Base-by-base conservation (phyloP, 768 basidiomycete genomes). In the Hericium rajendrae region DNA sequence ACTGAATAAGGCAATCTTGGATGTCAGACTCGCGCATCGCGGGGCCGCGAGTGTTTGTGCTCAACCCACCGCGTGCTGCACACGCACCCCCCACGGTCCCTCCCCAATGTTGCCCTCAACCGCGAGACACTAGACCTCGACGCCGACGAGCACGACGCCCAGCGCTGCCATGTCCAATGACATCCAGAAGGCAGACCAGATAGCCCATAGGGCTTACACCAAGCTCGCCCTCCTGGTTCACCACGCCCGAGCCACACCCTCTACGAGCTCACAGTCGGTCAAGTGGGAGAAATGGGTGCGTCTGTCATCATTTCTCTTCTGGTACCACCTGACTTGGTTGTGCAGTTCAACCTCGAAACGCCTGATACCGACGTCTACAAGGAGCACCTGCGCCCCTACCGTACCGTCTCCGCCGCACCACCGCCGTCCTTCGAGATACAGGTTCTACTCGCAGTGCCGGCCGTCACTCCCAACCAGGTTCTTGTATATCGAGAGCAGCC, bases 231-330 rank as follows among this genome's bases (percentile, higher is more conserved):
- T 86, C 66, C 79, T 88, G 63, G 77, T 92, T 62, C 78, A 83
- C 69, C 75, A 88, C 67, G 86, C 88, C 13, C 76, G 90, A 59
- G 76, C 83, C n/a, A 85, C 86, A 46, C 69, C 70, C 53, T 32
- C 32, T 32, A 81, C 79, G 62, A 68, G 67, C n/a, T 59, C 64
- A 48, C 61, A 64, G 37, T 73, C 70, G 59, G 70, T 73, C 40
- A 88, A 80, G 74, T 71, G 79, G 48, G 89, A 92, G 68, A 91
- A 88, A 80, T 91, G 90, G 89, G 88, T 91, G 52, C 58, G 87
- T 74, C 1, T 24, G 40, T 13, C 24, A 11, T 51, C 16, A 11
- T 39, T 37, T 26, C 32, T 51, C 18, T 15, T 32, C 41, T 24
- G 15, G 24, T 37, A 13, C 9, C 46, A 38, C 53, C 37, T 48